Evolutionary conservation across 495 filamentous ascomycete species (phyloP).

Genomic region (Echria macrotheca): DNA sequence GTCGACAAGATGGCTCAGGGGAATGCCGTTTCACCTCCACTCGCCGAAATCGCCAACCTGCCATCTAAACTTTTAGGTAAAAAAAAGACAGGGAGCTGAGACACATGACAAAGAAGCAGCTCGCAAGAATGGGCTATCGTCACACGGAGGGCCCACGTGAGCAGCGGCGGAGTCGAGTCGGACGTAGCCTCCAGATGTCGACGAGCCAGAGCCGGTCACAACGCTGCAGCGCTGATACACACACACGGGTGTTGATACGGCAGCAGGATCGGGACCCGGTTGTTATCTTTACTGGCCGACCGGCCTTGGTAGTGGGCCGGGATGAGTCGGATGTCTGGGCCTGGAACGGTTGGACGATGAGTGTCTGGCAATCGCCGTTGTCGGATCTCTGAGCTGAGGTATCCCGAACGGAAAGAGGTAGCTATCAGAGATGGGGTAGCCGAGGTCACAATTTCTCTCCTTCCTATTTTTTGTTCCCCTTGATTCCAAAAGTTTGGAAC

Average conservation of each 20-base stretch:
- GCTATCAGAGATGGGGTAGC: too few relatives aligned
- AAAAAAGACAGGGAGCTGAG: too few relatives aligned
- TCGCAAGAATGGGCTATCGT: not conserved
- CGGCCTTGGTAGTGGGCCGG: too few relatives aligned
- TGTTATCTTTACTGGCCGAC: too few relatives aligned
- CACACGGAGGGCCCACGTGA: not conserved
- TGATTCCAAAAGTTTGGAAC: not conserved
- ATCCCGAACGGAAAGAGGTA: not conserved
- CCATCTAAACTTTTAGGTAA: too few relatives aligned
- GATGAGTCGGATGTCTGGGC: too few relatives aligned
- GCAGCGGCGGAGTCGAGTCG: not conserved
- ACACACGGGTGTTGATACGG: too few relatives aligned
- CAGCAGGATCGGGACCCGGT: too few relatives aligned
- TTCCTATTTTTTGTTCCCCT: not conserved
- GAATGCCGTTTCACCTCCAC: too few relatives aligned
- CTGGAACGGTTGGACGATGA: not conserved
- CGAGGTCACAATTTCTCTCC: too few relatives aligned
- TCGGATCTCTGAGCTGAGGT: not conserved
- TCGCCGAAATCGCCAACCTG: too few relatives aligned
- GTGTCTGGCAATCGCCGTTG: slow-evolving; percentile 6
- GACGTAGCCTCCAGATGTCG: not conserved
- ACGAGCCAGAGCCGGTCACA: not conserved
- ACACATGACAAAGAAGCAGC: slow-evolving; percentile 1
- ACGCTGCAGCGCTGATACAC: not conserved
- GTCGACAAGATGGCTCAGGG: too few relatives aligned